A percentile compares a stretch with the other conserved stretches of the same genome.
Conservation (phyloP, 2,329 filamentous ascomycete species). For the Zymoseptoria passerinii region DNA sequence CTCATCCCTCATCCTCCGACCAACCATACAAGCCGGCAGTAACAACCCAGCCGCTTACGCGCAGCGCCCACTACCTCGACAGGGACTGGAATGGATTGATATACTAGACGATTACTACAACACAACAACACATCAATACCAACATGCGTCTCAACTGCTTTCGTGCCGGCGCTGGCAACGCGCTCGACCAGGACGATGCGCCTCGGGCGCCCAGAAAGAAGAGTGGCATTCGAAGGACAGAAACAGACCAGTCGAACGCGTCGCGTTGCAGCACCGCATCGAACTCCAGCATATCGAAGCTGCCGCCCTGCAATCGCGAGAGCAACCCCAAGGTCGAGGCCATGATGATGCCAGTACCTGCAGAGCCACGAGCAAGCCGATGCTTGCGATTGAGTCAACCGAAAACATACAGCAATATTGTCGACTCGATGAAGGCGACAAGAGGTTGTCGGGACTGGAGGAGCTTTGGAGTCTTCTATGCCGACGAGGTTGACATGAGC, state of each 20-base stretch:
- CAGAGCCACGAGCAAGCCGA: constrained; percentile 18
- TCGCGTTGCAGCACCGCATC: constrained; percentile 22
- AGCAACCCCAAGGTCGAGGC: constrained; percentile 26
- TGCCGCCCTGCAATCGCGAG: constrained; percentile 25
- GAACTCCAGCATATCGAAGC: constrained; percentile 26
- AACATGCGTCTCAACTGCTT: constrained; percentile 27
- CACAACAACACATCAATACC: constrained; percentile 1
- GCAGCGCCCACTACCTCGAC: background rate
- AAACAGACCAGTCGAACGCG: constrained; percentile 18
- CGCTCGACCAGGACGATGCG: constrained; percentile 14
- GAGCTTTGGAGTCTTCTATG: constrained; percentile 27
- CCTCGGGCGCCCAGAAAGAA: constrained; percentile 15
- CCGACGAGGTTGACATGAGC: constrained; percentile 26
- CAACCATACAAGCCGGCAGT: background rate
- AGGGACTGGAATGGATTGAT: background rate
- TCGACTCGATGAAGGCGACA: constrained; percentile 25
- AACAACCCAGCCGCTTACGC: background rate
- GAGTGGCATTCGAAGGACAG: constrained; percentile 15
- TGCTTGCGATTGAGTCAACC: constrained; percentile 28
- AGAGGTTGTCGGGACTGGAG: constrained; percentile 28
- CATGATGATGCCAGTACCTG: constrained; percentile 29
- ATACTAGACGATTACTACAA: background rate
- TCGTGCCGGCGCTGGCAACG: constrained; percentile 11
- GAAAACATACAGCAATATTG: constrained; percentile 27
- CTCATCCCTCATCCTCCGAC: background rate